Percentiles rank a stretch among this genome's conserved stretches.
phyloP scores from a whole-genome alignment of 2,329 filamentous ascomycete species.

The Scytalidium sp. region DNA sequence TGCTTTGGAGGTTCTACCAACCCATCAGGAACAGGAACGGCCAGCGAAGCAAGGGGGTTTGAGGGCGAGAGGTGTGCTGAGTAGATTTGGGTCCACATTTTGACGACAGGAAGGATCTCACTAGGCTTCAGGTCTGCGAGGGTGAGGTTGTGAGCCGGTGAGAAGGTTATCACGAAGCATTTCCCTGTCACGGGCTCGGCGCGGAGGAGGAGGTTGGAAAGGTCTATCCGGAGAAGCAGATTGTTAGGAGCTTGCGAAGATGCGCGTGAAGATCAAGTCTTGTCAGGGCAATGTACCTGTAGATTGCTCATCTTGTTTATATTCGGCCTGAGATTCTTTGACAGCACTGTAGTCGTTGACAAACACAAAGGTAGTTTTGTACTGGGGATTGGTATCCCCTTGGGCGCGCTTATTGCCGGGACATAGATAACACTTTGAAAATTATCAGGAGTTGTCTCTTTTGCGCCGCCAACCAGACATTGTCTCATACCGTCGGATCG shows the following conservation, averaged over 20 bases:
- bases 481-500: slow-evolving; percentile 61
- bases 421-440: slow-evolving; percentile 82
- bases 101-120: slow-evolving; percentile 78
- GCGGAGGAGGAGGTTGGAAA: slow-evolving; percentile 73
- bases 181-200: slow-evolving; percentile 88
- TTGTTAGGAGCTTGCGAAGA: slow-evolving; percentile 1
- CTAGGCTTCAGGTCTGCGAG: slow-evolving; percentile 79
- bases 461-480: not conserved
- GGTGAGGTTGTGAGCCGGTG: slow-evolving; percentile 83
- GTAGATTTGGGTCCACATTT: slow-evolving; percentile 92
- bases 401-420: slow-evolving; percentile 86
- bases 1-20: slow-evolving; percentile 56
- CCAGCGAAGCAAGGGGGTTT: slow-evolving; percentile 58
- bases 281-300: slow-evolving; percentile 20
- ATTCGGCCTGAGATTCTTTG: slow-evolving; percentile 86
- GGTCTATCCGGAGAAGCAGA: slow-evolving; percentile 48
- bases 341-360: slow-evolving; percentile 98
- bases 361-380: slow-evolving; percentile 86
- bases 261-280: slow-evolving; percentile 2
- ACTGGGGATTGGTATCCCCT: slow-evolving; percentile 82
- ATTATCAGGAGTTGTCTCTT: slow-evolving; percentile 9
- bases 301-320: slow-evolving; percentile 40
- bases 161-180: slow-evolving; percentile 97
- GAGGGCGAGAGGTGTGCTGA: slow-evolving; percentile 71
- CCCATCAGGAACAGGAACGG: slow-evolving; percentile 25